Percentiles rank a stretch among this genome's conserved stretches.
Conservation (phyloP, 768 basidiomycete genomes). For the Leccinum obscurum region DNA sequence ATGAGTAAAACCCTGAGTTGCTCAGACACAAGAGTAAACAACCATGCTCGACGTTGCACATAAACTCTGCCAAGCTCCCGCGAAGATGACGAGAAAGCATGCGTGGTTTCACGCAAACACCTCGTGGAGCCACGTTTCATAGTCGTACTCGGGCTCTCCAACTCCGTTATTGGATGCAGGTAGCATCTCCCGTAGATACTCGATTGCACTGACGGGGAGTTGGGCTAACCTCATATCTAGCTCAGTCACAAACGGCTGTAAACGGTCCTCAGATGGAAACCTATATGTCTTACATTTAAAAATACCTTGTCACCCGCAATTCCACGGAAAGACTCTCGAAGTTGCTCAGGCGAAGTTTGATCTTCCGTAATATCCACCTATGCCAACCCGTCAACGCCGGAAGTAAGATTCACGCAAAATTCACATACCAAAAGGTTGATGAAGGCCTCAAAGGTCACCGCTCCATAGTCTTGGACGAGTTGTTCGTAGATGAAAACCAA, state of each 20-base stretch:
- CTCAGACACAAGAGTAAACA: background rate
- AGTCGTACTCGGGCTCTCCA: constrained; percentile 75
- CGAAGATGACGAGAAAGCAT: background rate
- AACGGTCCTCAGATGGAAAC: constrained; percentile 4
- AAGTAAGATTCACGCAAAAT: background rate
- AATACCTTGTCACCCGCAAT: constrained; percentile 87
- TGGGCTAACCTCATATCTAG: constrained; percentile 85
- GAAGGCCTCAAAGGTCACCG: constrained; percentile 91
- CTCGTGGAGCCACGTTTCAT: constrained; percentile 77
- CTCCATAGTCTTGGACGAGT: constrained; percentile 77
- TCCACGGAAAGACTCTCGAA: constrained; percentile 90
- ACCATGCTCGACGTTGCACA: background rate
- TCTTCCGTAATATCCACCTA: constrained; percentile 97
- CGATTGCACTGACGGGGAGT: constrained; percentile 70
- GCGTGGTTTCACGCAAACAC: constrained; percentile 58
- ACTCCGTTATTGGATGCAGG: constrained; percentile 53
- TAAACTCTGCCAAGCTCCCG: background rate
- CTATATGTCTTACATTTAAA: background rate
- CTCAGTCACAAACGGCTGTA: constrained; percentile 89
- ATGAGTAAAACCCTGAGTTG: background rate
- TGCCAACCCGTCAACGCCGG: constrained; percentile 3
- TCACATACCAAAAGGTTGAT: constrained; percentile 79
- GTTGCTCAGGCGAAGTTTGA: constrained; percentile 88
- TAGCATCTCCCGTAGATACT: constrained; percentile 83
- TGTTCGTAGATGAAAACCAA: constrained; percentile 82